Evolutionary conservation across 768 basidiomycete genomes (phyloP), one percentile per base, ranked within the genome.

Genomic region (Pulveroboletus sp.): DNA sequence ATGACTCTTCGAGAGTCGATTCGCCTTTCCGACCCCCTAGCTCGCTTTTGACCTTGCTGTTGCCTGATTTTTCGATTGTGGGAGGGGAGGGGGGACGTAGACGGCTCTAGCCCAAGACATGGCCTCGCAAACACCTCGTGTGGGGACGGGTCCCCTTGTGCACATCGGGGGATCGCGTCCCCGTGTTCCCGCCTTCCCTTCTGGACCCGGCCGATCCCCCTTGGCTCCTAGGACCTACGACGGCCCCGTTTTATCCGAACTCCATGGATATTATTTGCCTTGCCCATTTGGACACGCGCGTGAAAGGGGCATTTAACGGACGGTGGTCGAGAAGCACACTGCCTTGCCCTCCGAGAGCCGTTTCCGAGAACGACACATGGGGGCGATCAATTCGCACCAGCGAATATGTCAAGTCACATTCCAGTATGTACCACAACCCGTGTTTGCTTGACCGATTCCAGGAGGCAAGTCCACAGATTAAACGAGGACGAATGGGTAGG

Each of bases 101-200:
- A 32, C 38, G 34, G 37, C 32, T 47, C 53, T 50, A 49, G 27
- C 27, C 27, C 12, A 9, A n/a, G 52, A 14, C 62, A 43, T 4
- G 2, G 45, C 58, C 51, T 61, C 55, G 32, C 55, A 63, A 63
- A 24, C 5, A 20, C 61, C 60, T 52, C 60, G 50, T 62, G 61
- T 43, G 39, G 20, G 38, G 23, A 36, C 20, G 21, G 20, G 12
- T n/a, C 5, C 24, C 32, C 17, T 43, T 37, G 43, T 40, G 48
- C 48, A 47, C 29, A 40, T 47, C 16, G 36, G 44, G 19, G 16
- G 40, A 20, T 27, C 52, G 45, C 41, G 17, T 32, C 20, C 16
- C 24, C 46, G 39, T 20, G 32, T 29, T 29, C 27, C 12, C 8
- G 27, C 27, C 27, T 29, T 29, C 5, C 27, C 27, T 29, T 29